A percentile compares a stretch with the other conserved stretches of the same genome.
Conservation (phyloP, 1,284 basidiomycete species). For the Sporisorium scitamineum region DNA sequence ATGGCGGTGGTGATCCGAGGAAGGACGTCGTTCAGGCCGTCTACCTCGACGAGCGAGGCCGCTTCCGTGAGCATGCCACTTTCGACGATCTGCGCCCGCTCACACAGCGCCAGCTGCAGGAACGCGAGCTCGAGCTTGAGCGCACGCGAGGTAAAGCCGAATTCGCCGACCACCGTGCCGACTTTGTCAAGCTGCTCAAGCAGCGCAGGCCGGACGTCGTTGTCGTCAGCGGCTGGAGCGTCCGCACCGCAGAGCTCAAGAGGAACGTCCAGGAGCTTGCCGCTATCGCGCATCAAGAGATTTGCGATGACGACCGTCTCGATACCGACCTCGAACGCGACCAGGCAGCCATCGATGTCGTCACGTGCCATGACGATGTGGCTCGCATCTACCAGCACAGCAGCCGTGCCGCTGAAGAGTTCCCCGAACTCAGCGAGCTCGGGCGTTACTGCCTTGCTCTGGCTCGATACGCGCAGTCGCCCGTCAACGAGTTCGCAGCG, state of each 20-base stretch:
- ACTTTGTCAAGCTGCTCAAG: conserved; percentile 84
- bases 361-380: conserved; percentile 89
- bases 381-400: conserved; percentile 95
- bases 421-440: conserved; percentile 81
- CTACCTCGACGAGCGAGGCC: conserved; percentile 87
- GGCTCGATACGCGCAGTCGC: conserved; percentile 92
- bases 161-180: conserved; percentile 68
- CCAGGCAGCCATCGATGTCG: conserved; percentile 72
- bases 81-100: conserved; percentile 76
- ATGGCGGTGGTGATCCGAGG: conserved; percentile 92
- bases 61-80: conserved; percentile 86
- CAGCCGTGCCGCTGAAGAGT: conserved; percentile 85
- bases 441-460: conserved; percentile 95
- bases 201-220: conserved; percentile 88
- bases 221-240: conserved; percentile 80
- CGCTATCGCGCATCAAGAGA: conserved; percentile 71
- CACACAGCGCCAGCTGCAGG: conserved; percentile 72
- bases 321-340: conserved; percentile 38
- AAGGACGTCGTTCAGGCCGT: conserved; percentile 88
- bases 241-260: conserved; percentile 80
- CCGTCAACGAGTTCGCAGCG: conserved; percentile 73
- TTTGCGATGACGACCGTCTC: conserved; percentile 62
- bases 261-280: conserved; percentile 75
- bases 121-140: conserved; percentile 42
- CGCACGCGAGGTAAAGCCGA: conserved; percentile 75